These are phyloP conservation scores for Boletus rubroflammeus DNA, from an alignment of 768 basidiomycete genomes.

Conservation along the genomic window DNA sequence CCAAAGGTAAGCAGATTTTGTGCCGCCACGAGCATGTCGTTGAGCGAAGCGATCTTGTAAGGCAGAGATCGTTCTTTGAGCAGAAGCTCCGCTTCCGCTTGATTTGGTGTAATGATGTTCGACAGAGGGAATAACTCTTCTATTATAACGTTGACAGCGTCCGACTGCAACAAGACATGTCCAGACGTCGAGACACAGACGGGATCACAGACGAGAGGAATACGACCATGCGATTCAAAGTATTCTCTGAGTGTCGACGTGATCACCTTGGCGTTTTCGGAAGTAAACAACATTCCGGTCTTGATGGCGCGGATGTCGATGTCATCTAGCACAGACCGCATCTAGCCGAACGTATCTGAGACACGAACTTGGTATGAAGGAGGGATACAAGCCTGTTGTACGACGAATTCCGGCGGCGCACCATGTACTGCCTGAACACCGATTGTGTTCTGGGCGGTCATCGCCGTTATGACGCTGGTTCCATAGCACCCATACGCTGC, in stretches of 20 bases:
- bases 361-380: neutral
- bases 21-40: slow-evolving; percentile 60
- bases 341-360: slow-evolving; percentile 38
- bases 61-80: slow-evolving; percentile 37
- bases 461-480: slow-evolving; percentile 74
- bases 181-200: slow-evolving; percentile 92
- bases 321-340: slow-evolving; percentile 68
- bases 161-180: slow-evolving; percentile 65
- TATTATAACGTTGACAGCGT: slow-evolving; percentile 60
- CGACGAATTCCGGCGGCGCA: slow-evolving; percentile 65
- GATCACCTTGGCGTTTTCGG: slow-evolving; percentile 49
- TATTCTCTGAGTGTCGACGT: slow-evolving; percentile 45
- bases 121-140: slow-evolving; percentile 68
- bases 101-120: slow-evolving; percentile 80
- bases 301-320: slow-evolving; percentile 73
- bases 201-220: slow-evolving; percentile 70
- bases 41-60: slow-evolving; percentile 41
- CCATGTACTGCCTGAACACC: slow-evolving; percentile 77
- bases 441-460: slow-evolving; percentile 86
- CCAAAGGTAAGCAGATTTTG: slow-evolving; percentile 46
- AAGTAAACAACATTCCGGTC: slow-evolving; percentile 83
- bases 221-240: slow-evolving; percentile 32
- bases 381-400: slow-evolving; percentile 56
- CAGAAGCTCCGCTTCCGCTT: slow-evolving; percentile 71
- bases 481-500: slow-evolving; percentile 78